Evolutionary conservation across 2,329 filamentous ascomycete species (phyloP), one percentile per base, ranked within the genome.

Genomic region (Knufia petricola): DNA sequence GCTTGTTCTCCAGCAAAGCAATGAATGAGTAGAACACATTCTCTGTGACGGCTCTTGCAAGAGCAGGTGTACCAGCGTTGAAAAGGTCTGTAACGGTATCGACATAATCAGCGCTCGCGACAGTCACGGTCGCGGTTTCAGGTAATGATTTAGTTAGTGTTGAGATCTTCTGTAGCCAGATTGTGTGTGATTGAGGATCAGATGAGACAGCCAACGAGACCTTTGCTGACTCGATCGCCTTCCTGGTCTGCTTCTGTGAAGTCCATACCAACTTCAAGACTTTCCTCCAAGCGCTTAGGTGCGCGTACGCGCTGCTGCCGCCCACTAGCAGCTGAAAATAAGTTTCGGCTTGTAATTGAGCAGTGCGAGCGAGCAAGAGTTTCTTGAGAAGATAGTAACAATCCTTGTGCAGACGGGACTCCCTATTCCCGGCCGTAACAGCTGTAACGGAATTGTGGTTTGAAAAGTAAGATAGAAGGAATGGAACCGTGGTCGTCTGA

Each of bases 61-160:
- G 73, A 15, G 61, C 56, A 19, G 77, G 75, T 49, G 81, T 15
- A 13, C 34, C 39, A 21, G 31, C 19, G 15, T 34, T 24, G 48
- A 21, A 46, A 26, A 46, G 15, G 2, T 41, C 17, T 24, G 42
- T 61, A 10, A 95, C 72, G 0, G 84, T 79, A 62, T 95, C 90
- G 17, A 95, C 66, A 58, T 92, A 90, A 65, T 95, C 90, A 44
- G 85, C 88, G 1, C 90, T 90, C 0, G 84, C 84, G 57, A 94
- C 77, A 58, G 95, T 82, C 56, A 85, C 72, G 4, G 69, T 64
- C 24, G 74, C 77, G 38, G 68, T 68, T 20, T 73, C 59, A 19
- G 67, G 65, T 48, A 69, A 60, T 21, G 60, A 55, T 21, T 64
- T 68, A 3, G 66, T 55, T 26, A 72, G 55, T 19, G 68, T 57